Evolutionary conservation across 805 yeast species (phyloP), one percentile per base, ranked within the genome.

Genomic region (Jamesozyma hellenica): DNA sequence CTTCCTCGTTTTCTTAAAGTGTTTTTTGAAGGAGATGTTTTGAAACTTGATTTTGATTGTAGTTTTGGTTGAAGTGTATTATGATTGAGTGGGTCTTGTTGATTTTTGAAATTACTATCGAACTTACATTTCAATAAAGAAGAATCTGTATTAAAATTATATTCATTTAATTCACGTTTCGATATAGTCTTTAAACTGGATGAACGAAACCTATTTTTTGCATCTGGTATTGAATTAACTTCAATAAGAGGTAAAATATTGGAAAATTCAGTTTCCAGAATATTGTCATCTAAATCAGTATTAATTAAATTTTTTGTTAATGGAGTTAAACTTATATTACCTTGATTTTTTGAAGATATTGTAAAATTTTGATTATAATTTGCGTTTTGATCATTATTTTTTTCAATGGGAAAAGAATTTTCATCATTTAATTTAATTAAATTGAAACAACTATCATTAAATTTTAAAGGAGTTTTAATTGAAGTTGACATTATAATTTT

Each of bases 401-500:
- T n/a, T n/a, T n/a, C n/a, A 14, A 32, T 32, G 3, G 26, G n/a
- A 14, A 14, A 12, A 16, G 5, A 16, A 9, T 9, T 26, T 16
- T 26, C 41, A 23, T 40, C 39, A 29, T 35, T 42, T 13, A 36
- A 28, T 28, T 40, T 41, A 4, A 44, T 41, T 25, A 47, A 32
- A 9, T 40, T 47, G 13, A 46, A 41, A 1, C 51, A 46, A 7
- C 40, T 42, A 30, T 54, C 55, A 12, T 48, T 41, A 34, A 56
- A 52, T 38, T 53, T 58, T 32, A 59, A 43, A 1, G 63, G 60
- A 39, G 55, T 59, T 19, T 48, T 56, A 19, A 56, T 51, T 4
- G 58, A 47, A 4, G 62, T 51, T 12, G 58, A 51, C 32, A 69
- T 63, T 15, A 81, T 72, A 21, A 79, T 64, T 45, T 81, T 66